phyloP scores from a whole-genome alignment of 345 rosid genomes.

The Bretschneidera sinensis region DNA sequence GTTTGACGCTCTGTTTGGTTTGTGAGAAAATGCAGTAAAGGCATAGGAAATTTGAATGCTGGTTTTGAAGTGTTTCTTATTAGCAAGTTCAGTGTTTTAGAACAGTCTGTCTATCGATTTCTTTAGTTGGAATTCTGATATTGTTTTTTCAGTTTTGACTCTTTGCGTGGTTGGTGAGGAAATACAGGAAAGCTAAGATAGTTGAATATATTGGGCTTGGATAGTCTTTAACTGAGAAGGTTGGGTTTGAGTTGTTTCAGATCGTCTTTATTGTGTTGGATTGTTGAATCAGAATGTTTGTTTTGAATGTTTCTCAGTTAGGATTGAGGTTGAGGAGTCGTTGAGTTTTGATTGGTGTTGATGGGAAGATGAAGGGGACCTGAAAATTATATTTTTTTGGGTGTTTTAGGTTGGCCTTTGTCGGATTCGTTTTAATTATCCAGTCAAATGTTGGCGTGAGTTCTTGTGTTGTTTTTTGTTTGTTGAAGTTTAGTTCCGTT shows the following conservation, averaged over 20 bases:
- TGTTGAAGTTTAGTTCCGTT: background rate
- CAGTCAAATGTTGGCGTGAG: background rate
- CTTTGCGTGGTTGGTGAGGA: background rate
- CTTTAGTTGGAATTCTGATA: background rate
- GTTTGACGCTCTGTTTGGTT: conserved; percentile 12
- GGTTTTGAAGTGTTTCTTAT: background rate
- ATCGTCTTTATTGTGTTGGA: conserved; percentile 3
- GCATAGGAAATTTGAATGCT: conserved; percentile 1
- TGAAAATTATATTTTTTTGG: no score
- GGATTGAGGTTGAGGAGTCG: no score
- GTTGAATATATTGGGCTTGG: background rate
- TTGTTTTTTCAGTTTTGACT: background rate
- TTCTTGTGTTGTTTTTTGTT: background rate
- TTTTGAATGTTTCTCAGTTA: no score
- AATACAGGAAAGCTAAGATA: background rate
- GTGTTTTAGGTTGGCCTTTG: no score
- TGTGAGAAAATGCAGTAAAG: conserved; percentile 8
- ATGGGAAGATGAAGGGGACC: no score
- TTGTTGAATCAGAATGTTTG: no score
- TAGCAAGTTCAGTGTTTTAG: conserved; percentile 1
- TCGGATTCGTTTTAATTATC: no score
- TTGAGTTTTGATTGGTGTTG: no score
- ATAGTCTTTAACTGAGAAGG: background rate
- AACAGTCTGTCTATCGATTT: background rate
- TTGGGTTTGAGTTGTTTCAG: background rate